phyloP scores from a whole-genome alignment of 164 flowering plant species.

The Euptelea pleiosperma region DNA sequence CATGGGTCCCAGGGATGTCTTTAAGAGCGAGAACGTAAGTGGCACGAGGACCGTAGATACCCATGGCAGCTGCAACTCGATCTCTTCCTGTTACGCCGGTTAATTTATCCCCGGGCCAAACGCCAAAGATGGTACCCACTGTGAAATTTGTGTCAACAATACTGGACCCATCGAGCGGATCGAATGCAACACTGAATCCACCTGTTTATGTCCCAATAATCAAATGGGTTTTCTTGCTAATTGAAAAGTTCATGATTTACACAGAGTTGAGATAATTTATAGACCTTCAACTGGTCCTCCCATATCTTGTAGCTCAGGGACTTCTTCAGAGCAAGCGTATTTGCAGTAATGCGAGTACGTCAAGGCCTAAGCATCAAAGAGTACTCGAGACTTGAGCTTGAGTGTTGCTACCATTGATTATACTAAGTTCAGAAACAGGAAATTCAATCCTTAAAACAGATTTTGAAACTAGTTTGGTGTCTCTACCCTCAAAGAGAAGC shows the following conservation, averaged over 20 bases:
- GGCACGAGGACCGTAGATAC: constrained; percentile 90
- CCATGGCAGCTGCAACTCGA: constrained; percentile 99
- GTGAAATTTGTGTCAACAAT: constrained; percentile 98
- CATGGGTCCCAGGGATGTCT: constrained; percentile 91
- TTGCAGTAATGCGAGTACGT: constrained; percentile 89
- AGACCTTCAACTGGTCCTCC: constrained; percentile 93
- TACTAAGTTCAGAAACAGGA: neutral
- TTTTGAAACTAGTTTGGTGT: neutral
- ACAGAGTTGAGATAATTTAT: neutral
- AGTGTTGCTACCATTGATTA: too few relatives aligned
- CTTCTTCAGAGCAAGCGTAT: constrained; percentile 97
- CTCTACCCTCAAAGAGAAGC: constrained; percentile 78
- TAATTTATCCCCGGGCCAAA: constrained; percentile 96
- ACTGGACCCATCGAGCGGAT: constrained; percentile 97
- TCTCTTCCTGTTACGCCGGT: constrained; percentile 85
- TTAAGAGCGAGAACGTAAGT: constrained; percentile 89
- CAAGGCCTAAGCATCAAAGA: constrained; percentile 58
- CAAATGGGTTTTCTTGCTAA: too few relatives aligned
- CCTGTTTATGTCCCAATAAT: constrained; percentile 43
- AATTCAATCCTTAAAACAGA: neutral
- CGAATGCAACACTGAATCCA: constrained; percentile 97
- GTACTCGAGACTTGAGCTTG: constrained; percentile 4
- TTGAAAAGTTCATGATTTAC: too few relatives aligned
- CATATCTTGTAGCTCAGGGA: constrained; percentile 97
- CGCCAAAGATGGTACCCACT: constrained; percentile 97